phyloP scores from a whole-genome alignment of 73 alveolate genomes.

The Paramecium sexaurelia region DNA sequence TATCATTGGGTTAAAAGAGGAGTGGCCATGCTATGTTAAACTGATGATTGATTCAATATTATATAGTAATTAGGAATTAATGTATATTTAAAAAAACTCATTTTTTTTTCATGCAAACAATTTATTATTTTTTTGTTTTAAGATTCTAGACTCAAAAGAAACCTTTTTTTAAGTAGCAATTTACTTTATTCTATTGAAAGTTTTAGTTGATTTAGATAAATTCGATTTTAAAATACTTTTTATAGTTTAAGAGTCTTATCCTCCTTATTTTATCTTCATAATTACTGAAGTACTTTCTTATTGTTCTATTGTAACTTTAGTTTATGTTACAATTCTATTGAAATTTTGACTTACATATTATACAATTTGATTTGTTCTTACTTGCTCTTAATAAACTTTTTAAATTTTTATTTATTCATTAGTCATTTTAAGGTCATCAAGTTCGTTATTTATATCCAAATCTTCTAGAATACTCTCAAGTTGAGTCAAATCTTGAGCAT shows the following conservation, averaged over 20 bases:
- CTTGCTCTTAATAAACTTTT: not conserved
- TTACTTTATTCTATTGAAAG: not conserved
- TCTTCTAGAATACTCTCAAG: not conserved
- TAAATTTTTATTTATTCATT: not conserved
- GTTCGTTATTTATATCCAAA: not conserved
- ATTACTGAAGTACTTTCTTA: not conserved
- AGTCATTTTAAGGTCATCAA: not conserved
- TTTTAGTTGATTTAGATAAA: not conserved
- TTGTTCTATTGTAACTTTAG: not conserved
- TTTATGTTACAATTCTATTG: not conserved
- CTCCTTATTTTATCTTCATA: not conserved
- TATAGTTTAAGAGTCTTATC: not conserved
- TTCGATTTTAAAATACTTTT: not conserved
- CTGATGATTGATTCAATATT: conserved; percentile 82
- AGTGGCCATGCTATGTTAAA: conserved; percentile 97
- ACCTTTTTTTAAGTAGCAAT: not conserved
- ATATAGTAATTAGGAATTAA: not conserved
- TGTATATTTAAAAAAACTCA: not conserved
- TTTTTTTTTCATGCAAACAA: not conserved
- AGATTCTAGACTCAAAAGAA: not conserved
- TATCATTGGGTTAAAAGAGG: conserved; percentile 99
- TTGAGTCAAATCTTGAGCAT: not conserved
- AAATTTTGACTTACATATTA: not conserved
- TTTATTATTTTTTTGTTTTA: not conserved
- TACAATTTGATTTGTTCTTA: not conserved